Conservation (phyloP, 352 stramenopile species). For the Phytophthora pistaciae region DNA sequence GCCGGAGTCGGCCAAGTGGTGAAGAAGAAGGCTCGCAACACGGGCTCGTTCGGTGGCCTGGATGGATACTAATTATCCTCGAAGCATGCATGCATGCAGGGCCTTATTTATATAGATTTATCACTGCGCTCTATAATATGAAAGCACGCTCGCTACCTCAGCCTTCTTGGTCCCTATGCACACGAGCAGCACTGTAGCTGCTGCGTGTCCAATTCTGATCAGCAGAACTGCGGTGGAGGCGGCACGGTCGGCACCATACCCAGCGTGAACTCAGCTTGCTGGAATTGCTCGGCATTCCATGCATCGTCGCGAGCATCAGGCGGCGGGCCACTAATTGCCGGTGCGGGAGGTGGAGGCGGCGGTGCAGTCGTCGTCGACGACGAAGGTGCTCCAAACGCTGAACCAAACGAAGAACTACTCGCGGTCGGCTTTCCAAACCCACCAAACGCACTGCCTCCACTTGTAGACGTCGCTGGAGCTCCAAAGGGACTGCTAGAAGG, state of each 20-base stretch:
- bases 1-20: conserved; percentile 58
- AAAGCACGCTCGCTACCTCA: conserved; percentile 17
- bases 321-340: conserved; percentile 21
- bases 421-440: conserved; percentile 12
- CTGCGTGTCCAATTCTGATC: conserved; percentile 2
- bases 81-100: neutral
- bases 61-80: conserved; percentile 30
- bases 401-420: conserved; percentile 17
- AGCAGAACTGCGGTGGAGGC: conserved; percentile 64
- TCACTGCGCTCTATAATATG: conserved; percentile 19
- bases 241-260: conserved; percentile 72
- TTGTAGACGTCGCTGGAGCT: conserved; percentile 8
- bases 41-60: conserved; percentile 41
- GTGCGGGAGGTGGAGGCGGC: conserved; percentile 15
- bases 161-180: neutral
- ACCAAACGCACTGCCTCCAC: conserved; percentile 19
- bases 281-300: conserved; percentile 74
- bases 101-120: conserved; percentile 42
- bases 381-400: conserved; percentile 20
- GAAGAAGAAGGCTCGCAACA: conserved; percentile 53
- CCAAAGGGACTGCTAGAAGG: conserved; percentile 42
- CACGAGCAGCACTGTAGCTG: neutral
- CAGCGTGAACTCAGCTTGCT: conserved; percentile 56
- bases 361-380: conserved; percentile 10
- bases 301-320: conserved; percentile 58